Evolutionary conservation across 2,329 filamentous ascomycete genomes (phyloP).

Genomic region (Talaromyces piceae): DNA sequence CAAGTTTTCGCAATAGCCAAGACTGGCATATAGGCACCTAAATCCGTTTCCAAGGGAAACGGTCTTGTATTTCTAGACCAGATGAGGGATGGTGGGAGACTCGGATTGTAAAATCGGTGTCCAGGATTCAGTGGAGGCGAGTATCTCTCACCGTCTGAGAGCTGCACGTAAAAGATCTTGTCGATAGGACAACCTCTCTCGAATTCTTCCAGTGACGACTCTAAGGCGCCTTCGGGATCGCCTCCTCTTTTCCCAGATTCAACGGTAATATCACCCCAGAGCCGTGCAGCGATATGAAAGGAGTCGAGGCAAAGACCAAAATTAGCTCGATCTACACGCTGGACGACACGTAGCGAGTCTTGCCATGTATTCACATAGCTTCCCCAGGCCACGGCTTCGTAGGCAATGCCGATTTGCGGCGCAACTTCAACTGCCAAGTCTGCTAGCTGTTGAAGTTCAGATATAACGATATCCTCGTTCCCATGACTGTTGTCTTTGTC

Average conservation of each 20-base stretch:
- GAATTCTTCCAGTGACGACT: neutral
- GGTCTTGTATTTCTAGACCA: constrained; percentile 16
- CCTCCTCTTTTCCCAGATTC: constrained; percentile 9
- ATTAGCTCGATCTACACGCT: constrained; percentile 19
- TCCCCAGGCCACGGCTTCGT: constrained; percentile 22
- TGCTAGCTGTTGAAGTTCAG: constrained; percentile 1
- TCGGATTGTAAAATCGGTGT: constrained; percentile 14
- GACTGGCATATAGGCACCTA: constrained; percentile 9
- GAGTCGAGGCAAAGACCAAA: constrained; percentile 26
- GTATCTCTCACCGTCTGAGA: constrained; percentile 21
- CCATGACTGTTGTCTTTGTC: neutral
- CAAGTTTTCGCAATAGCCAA: constrained; percentile 13
- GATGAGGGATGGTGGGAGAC: constrained; percentile 8
- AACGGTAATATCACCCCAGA: constrained; percentile 21
- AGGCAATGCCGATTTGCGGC: constrained; percentile 15
- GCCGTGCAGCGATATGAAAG: constrained; percentile 19
- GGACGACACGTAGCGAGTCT: constrained; percentile 17
- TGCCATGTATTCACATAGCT: constrained; percentile 21
- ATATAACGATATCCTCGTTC: neutral
- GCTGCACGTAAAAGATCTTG: constrained; percentile 15
- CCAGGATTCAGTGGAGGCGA: constrained; percentile 13
- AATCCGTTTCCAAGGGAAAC: constrained; percentile 18
- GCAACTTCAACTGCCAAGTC: constrained; percentile 7
- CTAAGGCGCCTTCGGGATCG: neutral
- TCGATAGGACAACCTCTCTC: neutral